Conservation (phyloP, 805 yeast genomes). For the Soucietia sequanensis region DNA sequence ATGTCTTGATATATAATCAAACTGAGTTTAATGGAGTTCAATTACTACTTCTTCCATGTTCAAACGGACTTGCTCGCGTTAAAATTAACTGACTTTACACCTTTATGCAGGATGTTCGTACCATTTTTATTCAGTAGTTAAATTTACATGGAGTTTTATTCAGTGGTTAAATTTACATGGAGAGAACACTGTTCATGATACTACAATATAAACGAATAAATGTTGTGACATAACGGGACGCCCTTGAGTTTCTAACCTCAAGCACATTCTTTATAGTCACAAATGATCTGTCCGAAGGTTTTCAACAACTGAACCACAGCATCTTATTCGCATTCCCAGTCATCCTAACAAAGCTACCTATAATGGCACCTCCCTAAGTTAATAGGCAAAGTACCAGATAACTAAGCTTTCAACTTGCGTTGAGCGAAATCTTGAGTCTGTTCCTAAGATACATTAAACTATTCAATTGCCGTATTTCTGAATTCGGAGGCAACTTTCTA, state of each 20-base stretch:
- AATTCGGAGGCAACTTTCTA: constrained; percentile 42
- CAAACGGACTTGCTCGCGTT: too few relatives aligned
- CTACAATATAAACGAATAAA: too few relatives aligned
- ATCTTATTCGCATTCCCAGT: constrained; percentile 8
- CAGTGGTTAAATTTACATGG: too few relatives aligned
- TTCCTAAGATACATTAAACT: constrained; percentile 12
- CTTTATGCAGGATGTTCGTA: too few relatives aligned
- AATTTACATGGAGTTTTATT: too few relatives aligned
- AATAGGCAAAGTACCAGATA: constrained; percentile 34
- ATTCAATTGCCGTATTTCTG: constrained; percentile 28
- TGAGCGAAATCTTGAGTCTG: constrained; percentile 14
- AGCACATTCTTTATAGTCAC: constrained; percentile 43
- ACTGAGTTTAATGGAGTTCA: too few relatives aligned
- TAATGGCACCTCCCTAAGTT: constrained; percentile 32
- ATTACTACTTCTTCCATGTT: too few relatives aligned
- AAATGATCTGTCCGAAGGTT: constrained; percentile 36
- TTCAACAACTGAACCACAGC: constrained; percentile 23
- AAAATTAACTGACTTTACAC: too few relatives aligned
- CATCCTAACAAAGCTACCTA: constrained; percentile 9
- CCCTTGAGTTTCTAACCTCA: constrained; percentile 33
- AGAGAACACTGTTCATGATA: too few relatives aligned
- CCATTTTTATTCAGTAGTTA: too few relatives aligned
- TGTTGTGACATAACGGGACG: constrained; percentile 49
- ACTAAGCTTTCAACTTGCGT: constrained; percentile 17
- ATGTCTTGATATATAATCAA: too few relatives aligned